Evolutionary conservation across 2,329 filamentous ascomycete species (phyloP), one percentile per base, ranked within the genome.

Genomic region (Emergomyces orientalis): DNA sequence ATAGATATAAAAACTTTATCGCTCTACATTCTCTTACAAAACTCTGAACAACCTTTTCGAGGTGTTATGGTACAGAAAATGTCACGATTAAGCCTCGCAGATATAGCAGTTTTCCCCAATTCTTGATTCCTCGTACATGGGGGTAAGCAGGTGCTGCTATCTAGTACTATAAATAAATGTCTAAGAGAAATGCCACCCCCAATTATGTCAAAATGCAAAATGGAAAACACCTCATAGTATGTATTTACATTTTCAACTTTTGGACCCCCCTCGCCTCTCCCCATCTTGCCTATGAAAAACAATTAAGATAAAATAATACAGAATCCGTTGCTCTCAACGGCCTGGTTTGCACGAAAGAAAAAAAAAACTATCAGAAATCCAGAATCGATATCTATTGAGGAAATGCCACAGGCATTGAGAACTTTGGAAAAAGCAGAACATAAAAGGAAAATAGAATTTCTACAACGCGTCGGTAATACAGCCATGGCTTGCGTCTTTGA

Each of bases 401-500:
- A 34, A 22, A 55, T 55, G 19, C 30, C 19, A n/a, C 2, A 34
- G 30, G 19, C n/a, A 55, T 55, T 13, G 17, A 8, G 17, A 34
- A 37, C n/a, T n/a, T n/a, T 11, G 19, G n/a, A n/a, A 30, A 37
- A 55, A 55, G 1, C 7, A 32, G 27, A 43, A 32, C 1, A 32
- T 8, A 27, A 43, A 45, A 41, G 1, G 37, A 9, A 57, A 27
- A 43, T 2, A 43, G 34, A n/a, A 32, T 3, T 22, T 61, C 39
- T 61, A 67, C 32, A 67, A 59, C n/a, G 62, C 30, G 69, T 80
- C 78, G 51, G 78, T 80, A 63, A 80, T 77, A 68, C 77, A 80
- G 57, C 78, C 78, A 61, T 77, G 77, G 68, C 78, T 80, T 32
- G 78, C 78, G 70, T 80, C 77, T 63, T 72, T 72, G 63, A 80